Evolutionary conservation across 2,329 filamentous ascomycete genomes (phyloP), one percentile per base, ranked within the genome.

Genomic region (Furcasterigmium sp.): DNA sequence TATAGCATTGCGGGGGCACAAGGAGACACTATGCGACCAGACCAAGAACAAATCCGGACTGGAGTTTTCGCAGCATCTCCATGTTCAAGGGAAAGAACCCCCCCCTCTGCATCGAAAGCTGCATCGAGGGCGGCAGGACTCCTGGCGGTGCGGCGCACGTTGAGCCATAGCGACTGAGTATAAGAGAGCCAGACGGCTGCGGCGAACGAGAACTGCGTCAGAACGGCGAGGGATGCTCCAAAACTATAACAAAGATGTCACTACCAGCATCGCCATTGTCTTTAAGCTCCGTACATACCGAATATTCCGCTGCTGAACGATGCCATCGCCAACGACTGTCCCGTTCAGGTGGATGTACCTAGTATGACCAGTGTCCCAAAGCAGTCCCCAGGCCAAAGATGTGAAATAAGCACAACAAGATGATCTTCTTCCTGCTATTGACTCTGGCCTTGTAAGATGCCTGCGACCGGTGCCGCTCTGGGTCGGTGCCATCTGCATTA

Each of bases 11-110:
- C 38, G 2, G 43, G 43, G 38, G 46, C 18, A 50, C 45, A n/a
- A 47, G 44, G 37, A 45, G 44, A 29, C 39, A 51, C 46, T 44
- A 48, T 18, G 46, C 46, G 17, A 48, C 26, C 2, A 46, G 26
- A 14, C 43, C 46, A n/a, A 48, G 40, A 9, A 43, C 13, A 15
- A 44, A 46, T 6, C 38, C 46, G 13, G 43, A 15, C 21, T 38
- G 38, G 36, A 48, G 32, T 15, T 35, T 46, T 11, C 26, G 30
- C 13, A 48, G 39, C 43, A 46, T 42, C 15, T 48, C 44, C 13
- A 35, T n/a, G 39, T 46, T 48, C n/a, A 32, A 21, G 15, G 46
- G 36, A 11, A 44, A 43, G 26, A 11, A 46, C 21, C 4, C 32
- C 42, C 17, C 26, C 39, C 32, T 39, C 23, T 21, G 39, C 46